phyloP scores from a whole-genome alignment of 2,329 filamentous ascomycete genomes.

The Apiospora pterosperma region DNA sequence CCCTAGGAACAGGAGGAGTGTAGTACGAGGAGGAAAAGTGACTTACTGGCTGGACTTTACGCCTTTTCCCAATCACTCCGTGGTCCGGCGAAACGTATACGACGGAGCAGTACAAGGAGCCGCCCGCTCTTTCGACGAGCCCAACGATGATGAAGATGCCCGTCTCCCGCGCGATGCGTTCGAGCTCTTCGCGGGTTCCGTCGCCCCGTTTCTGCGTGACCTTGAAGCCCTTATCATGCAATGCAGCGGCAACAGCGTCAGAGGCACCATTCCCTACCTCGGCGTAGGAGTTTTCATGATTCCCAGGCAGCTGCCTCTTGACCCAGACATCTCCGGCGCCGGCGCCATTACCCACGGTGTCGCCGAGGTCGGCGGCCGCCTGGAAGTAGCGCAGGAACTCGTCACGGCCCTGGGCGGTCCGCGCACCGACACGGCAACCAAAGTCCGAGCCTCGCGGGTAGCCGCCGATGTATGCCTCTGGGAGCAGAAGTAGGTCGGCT shows the following conservation, averaged over 20 bases:
- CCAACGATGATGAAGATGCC: conserved; percentile 82
- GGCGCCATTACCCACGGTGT: conserved; percentile 59
- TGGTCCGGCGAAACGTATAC: conserved; percentile 75
- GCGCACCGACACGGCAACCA: conserved; percentile 69
- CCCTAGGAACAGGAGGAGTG: not conserved
- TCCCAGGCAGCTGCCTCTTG: conserved; percentile 49
- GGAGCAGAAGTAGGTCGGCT: conserved; percentile 76
- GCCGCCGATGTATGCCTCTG: conserved; percentile 88
- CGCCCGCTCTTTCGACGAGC: conserved; percentile 74
- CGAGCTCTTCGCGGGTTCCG: conserved; percentile 76
- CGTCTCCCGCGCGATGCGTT: conserved; percentile 70
- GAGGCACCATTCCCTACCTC: no score
- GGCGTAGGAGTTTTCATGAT: not conserved
- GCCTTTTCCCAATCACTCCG: conserved; percentile 77
- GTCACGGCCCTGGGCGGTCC: conserved; percentile 69
- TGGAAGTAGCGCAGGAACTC: conserved; percentile 82
- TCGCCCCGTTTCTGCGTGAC: conserved; percentile 56
- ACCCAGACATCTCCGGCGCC: conserved; percentile 75
- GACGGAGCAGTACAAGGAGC: conserved; percentile 78
- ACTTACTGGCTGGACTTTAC: conserved; percentile 85
- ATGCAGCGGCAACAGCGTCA: conserved; percentile 34
- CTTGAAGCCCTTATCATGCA: conserved; percentile 38
- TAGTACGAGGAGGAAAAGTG: not conserved
- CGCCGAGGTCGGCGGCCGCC: conserved; percentile 76
- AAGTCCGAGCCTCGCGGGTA: conserved; percentile 83